These are phyloP conservation scores for Diaporthe batatas DNA, from an alignment of 2,329 filamentous ascomycete species.

Conservation along the genomic window DNA sequence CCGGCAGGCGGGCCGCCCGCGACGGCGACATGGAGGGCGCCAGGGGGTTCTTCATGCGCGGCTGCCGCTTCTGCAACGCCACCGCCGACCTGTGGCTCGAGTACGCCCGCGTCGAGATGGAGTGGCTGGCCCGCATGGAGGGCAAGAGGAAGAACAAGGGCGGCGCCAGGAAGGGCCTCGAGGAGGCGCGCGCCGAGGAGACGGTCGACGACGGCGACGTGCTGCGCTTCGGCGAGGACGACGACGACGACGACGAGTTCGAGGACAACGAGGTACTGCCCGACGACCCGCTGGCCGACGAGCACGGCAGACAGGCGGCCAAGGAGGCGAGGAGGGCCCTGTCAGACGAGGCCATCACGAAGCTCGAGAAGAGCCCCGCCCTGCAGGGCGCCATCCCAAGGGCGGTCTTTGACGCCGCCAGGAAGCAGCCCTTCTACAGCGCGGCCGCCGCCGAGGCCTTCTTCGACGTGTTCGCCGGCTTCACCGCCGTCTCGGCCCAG, in stretches of 20 bases:
- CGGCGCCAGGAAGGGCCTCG: constrained; percentile 58
- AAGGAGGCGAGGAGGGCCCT: constrained; percentile 59
- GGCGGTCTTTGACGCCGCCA: constrained; percentile 89
- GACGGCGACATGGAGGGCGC: constrained; percentile 91
- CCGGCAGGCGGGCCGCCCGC: constrained; percentile 80
- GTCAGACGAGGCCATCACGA: constrained; percentile 59
- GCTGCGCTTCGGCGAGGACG: constrained; percentile 63
- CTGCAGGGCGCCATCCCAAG: constrained; percentile 93
- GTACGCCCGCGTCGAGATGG: constrained; percentile 92
- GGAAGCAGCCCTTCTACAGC: constrained; percentile 80
- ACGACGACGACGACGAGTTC: constrained; percentile 55
- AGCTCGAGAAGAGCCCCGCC: constrained; percentile 81
- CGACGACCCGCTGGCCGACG: constrained; percentile 54
- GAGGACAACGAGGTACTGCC: constrained; percentile 59
- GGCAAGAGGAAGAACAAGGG: constrained; percentile 68
- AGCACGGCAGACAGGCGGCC: constrained; percentile 44
- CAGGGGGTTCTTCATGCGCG: constrained; percentile 87
- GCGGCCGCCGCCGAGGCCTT: constrained; percentile 78
- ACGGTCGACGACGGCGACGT: constrained; percentile 59
- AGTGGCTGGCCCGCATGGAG: constrained; percentile 87
- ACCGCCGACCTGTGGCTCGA: constrained; percentile 85
- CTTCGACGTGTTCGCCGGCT: constrained; percentile 82
- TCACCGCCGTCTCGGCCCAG: constrained; percentile 75
- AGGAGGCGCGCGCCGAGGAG: constrained; percentile 48
- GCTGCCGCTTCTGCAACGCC: constrained; percentile 87